Percentiles rank a stretch among this genome's conserved stretches.
Conservation (phyloP, 805 yeast species). For the Teunomyces stri region DNA sequence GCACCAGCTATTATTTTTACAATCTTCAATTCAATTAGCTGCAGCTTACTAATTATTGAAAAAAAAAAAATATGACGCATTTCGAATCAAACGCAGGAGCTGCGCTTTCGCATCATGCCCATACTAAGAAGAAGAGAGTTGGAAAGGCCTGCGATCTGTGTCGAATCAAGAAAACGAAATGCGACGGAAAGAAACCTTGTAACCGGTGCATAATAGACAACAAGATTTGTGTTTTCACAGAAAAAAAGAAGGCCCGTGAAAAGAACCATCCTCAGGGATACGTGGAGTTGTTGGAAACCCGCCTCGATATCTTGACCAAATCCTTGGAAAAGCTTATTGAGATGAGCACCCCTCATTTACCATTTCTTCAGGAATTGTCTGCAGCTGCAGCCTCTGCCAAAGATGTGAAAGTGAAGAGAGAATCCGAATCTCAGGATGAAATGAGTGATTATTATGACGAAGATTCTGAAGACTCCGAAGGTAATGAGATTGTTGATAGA, state of each 20-base stretch:
- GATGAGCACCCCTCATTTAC: conserved; percentile 22
- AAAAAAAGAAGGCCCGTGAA: conserved; percentile 52
- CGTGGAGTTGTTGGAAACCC: conserved; percentile 59
- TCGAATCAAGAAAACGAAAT: conserved; percentile 60
- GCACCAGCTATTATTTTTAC: background rate
- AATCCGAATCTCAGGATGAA: conserved; percentile 6
- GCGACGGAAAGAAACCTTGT: conserved; percentile 64
- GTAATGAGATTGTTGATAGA: conserved; percentile 1
- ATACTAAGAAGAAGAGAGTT: conserved; percentile 49
- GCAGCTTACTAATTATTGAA: background rate
- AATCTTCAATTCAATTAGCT: background rate
- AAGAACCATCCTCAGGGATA: conserved; percentile 59
- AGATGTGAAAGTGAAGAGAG: background rate
- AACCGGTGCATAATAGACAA: conserved; percentile 53
- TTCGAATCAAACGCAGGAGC: background rate
- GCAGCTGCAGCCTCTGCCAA: conserved; percentile 6
- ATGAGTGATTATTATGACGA: conserved; percentile 7
- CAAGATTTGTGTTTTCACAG: conserved; percentile 58
- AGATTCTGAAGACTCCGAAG: conserved; percentile 8
- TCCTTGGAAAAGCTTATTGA: conserved; percentile 44
- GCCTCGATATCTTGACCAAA: conserved; percentile 51
- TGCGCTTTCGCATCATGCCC: background rate
- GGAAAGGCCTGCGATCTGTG: conserved; percentile 67
- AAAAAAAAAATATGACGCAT: background rate
- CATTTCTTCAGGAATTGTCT: conserved; percentile 21